Percentiles rank a stretch among this genome's conserved stretches.
Evolutionary conservation across 1,139 yeast species (phyloP).

Genomic region (Pichia sp.): DNA sequence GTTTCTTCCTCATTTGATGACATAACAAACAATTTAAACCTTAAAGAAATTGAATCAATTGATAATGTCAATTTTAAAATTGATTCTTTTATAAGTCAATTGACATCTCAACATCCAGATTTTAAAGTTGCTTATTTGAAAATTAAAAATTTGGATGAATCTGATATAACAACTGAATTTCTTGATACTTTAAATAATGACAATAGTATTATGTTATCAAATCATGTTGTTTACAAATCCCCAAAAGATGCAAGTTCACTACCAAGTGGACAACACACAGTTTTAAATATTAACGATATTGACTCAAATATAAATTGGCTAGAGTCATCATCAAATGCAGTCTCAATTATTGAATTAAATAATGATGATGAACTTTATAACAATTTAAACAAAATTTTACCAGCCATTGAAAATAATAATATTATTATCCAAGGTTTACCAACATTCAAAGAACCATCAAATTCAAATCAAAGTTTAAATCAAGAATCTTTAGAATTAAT

Average conservation of each 20-base stretch:
- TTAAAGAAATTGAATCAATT: constrained; percentile 2
- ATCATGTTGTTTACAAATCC: constrained; percentile 21
- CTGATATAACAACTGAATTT: constrained; percentile 12
- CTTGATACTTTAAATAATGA: neutral
- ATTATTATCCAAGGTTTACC: constrained; percentile 30
- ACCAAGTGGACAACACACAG: neutral
- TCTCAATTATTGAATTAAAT: constrained; percentile 14
- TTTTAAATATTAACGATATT: neutral
- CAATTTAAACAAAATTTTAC: neutral
- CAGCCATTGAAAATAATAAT: constrained; percentile 1
- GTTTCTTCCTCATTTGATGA: constrained; percentile 9
- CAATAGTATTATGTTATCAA: constrained; percentile 6
- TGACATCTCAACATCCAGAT: constrained; percentile 6
- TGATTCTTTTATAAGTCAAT: constrained; percentile 3
- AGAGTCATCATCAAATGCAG: neutral
- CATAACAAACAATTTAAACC: neutral
- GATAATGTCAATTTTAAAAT: constrained; percentile 3
- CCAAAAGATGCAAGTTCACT: neutral
- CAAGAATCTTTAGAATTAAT: constrained; percentile 3
- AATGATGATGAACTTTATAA: constrained; percentile 8
- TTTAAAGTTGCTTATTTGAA: constrained; percentile 13
- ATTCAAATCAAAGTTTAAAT: constrained; percentile 1
- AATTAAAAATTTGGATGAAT: constrained; percentile 17
- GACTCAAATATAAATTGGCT: neutral
- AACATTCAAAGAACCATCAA: constrained; percentile 14